Evolutionary conservation across 1,284 basidiomycete species (phyloP).

Genomic region (Porodaedalea pini): DNA sequence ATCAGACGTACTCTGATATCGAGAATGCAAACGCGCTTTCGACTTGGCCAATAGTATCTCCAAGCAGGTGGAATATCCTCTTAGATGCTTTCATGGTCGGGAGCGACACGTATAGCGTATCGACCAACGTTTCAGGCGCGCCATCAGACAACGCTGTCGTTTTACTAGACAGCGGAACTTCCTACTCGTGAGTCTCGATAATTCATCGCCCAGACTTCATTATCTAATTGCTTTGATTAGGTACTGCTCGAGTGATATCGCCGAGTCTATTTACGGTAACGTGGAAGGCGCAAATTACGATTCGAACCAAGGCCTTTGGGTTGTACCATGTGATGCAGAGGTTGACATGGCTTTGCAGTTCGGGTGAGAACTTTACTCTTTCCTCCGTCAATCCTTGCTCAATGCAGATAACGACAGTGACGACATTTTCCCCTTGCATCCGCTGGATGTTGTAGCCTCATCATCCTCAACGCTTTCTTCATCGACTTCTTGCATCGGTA

Average conservation of each 20-base stretch:
- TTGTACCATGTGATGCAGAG: slow-evolving; percentile 65
- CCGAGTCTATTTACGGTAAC: slow-evolving; percentile 61
- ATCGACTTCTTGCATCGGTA: slow-evolving; percentile 53
- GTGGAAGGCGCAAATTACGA: slow-evolving; percentile 58
- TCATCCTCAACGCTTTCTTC: slow-evolving; percentile 37
- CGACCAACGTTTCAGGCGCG: slow-evolving; percentile 50
- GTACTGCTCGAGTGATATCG: slow-evolving; percentile 60
- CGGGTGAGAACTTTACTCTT: slow-evolving; percentile 42
- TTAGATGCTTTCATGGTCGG: slow-evolving; percentile 66
- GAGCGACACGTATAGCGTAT: slow-evolving; percentile 45
- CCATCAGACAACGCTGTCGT: slow-evolving; percentile 67
- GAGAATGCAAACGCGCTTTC: slow-evolving; percentile 52
- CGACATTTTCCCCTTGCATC: slow-evolving; percentile 68
- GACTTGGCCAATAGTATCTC: slow-evolving; percentile 62
- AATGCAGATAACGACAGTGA: slow-evolving; percentile 39
- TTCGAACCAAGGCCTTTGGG: slow-evolving; percentile 52
- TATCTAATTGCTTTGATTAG: slow-evolving; percentile 32
- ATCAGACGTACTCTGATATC: slow-evolving; percentile 56
- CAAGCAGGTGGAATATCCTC: slow-evolving; percentile 70
- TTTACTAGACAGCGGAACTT: slow-evolving; percentile 73
- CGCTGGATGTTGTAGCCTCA: slow-evolving; percentile 61
- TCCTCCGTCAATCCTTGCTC: slow-evolving; percentile 1
- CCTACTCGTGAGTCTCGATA: slow-evolving; percentile 57
- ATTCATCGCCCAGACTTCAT: slow-evolving; percentile 11
- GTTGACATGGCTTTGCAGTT: slow-evolving; percentile 74